Evolutionary conservation across 2,329 filamentous ascomycete species (phyloP), one percentile per base, ranked within the genome.

Genomic region (Aspergillus aculeatus): DNA sequence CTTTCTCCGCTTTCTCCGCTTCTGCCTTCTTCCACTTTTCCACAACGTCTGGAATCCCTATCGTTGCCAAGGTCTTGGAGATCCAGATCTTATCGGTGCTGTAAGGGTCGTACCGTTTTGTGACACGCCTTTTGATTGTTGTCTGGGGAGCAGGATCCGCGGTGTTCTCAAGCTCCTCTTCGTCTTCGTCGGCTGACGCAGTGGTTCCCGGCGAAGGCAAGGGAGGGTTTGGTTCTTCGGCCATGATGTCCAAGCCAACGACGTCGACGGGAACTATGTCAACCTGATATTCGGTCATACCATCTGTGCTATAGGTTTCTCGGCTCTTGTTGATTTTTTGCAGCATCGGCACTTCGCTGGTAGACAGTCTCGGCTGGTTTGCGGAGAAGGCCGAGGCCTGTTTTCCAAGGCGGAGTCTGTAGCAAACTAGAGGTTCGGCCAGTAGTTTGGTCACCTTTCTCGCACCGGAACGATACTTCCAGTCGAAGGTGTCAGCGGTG

Each of bases 391-490:
- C 80, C 56, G 73, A 75, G 63, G 64, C 80, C 73, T 67, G 73
- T 65, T 65, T 64, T 44, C 67, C 68, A 47, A 74, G 69, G 63
- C 70, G 68, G 68, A 81, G 64, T 87, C 80, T 61, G 84, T 86
- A 61, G 84, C 85, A 14, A 86, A 98, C 79, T 1, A 98, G 77
- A 7, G 89, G 87, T 11, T 92, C 90, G 0, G 92, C 89, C 11
- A 98, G 78, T 29, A 90, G 89, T 14, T 89, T 85, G 29, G 96
- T 87, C 62, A 96, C 90, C 70, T 96, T 96, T 69, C 89, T 85
- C 16, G 93, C 92, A 0, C 93, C 94, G 54, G 83, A 83, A 29
- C 87, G 84, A 67, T 87, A 89, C 4, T 84, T 86, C 95, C 95
- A 99, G 60, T 93, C 92, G 65, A 99, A 96, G 0, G 88, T 89